These are phyloP conservation scores for Sporothrix curviconia DNA, from an alignment of 2,329 filamentous ascomycete genomes.

Conservation along the genomic window DNA sequence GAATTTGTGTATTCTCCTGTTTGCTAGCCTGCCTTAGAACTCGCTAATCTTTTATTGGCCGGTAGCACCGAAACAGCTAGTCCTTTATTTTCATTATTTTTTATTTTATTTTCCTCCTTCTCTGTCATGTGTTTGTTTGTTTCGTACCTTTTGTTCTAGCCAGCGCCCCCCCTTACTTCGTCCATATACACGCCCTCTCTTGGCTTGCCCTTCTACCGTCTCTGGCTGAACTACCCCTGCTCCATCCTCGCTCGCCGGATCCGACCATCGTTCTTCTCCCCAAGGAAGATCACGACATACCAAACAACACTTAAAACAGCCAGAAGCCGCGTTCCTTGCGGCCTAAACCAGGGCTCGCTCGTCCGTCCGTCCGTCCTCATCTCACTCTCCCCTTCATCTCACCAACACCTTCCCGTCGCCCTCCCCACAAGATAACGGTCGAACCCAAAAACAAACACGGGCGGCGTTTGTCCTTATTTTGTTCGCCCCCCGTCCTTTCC, in stretches of 20 bases:
- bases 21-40: not conserved
- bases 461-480: not conserved
- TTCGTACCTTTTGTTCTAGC: not conserved
- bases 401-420: no score
- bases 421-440: not conserved
- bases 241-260: not conserved
- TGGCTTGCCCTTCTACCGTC: no score
- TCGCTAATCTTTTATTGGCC: not conserved
- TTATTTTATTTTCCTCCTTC: not conserved
- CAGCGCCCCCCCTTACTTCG: not conserved
- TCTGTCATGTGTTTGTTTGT: not conserved
- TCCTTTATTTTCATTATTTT: not conserved
- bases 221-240: not conserved
- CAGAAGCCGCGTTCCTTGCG: not conserved
- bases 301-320: constrained; percentile 12
- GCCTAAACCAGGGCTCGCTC: not conserved
- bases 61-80: not conserved
- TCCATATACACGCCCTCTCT: no score
- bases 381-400: not conserved
- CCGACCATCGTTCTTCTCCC: not conserved
- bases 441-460: not conserved
- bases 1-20: not conserved
- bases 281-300: not conserved
- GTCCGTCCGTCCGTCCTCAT: not conserved
- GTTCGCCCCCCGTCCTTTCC: not conserved